phyloP scores from a whole-genome alignment of 306 rosid genomes.

The Echinosophora koreensis region DNA sequence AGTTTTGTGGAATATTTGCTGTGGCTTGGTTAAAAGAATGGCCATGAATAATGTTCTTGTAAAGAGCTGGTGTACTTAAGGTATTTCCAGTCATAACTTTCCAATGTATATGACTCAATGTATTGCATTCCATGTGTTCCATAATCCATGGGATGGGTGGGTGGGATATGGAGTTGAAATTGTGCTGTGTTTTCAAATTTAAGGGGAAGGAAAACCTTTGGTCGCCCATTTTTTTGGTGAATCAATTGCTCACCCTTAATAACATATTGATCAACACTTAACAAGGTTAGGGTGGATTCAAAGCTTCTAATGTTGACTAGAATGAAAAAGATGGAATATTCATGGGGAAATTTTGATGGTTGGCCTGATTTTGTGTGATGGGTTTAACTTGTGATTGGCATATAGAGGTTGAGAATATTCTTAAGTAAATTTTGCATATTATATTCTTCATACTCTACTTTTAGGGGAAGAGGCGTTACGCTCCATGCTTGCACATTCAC shows the following conservation, averaged over 20 bases:
- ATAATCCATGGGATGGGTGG: background rate
- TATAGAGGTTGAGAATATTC: constrained; percentile 1
- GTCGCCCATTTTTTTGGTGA: no score
- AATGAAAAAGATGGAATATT: background rate
- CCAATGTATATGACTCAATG: background rate
- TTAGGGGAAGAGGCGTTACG: no score
- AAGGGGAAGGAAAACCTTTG: no score
- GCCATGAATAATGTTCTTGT: background rate
- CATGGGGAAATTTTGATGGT: background rate
- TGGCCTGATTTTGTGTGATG: constrained; percentile 8
- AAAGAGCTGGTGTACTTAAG: background rate
- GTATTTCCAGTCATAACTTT: background rate
- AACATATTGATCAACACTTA: background rate
- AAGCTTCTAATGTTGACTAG: background rate
- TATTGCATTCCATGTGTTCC: background rate
- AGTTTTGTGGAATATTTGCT: constrained; percentile 4
- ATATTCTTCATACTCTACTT: background rate
- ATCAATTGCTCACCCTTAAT: background rate
- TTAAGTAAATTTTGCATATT: background rate
- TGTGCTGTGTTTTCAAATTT: background rate
- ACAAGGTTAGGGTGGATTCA: constrained; percentile 8
- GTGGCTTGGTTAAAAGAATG: constrained; percentile 18
- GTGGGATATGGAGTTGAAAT: constrained; percentile 9
- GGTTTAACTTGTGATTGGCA: constrained; percentile 9
- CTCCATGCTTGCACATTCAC: no score